Evolutionary conservation across 164 flowering plant genomes (phyloP), one percentile per base, ranked within the genome.

Genomic region (Platanus orientalis): DNA sequence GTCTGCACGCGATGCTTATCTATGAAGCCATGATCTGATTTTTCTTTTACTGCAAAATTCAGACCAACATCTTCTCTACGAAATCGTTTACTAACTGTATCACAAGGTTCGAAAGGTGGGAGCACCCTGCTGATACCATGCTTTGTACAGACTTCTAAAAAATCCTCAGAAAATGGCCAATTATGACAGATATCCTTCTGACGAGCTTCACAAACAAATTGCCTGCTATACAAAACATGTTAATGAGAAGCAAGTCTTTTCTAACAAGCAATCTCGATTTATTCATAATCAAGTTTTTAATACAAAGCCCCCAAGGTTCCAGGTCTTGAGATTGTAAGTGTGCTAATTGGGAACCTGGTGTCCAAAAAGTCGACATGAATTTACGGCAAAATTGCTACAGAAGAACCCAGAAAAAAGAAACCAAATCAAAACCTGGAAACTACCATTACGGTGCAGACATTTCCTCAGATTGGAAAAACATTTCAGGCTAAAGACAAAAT

Each of bases 81-180:
- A 27, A 59, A 62, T 23, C 27, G 34, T 45, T 53, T 45, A 34
- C 25, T 57, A 28, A 32, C 26, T 6, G 52, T 61, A 54, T 45
- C 51, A 48, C 10, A 60, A 54, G 65, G 27, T 26, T 69, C 74
- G 53, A 73, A 45, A 13, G 79, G 76, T 29, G 79, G 79, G 54
- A 76, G 73, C 54, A 76, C 69, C 44, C 63, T 61, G 17, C 20
- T 64, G 71, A 76, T 28, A 25, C 79, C 76, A 57, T 60, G 62
- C 21, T 60, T 61, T 30, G 67, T 54, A 61, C 71, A 73, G 25
- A 57, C 27, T 26, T 64, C 53, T 67, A 76, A 58, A 50, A 52
- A 64, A 29, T 70, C 60, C 50, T 69, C 67, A 25, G 63, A 52
- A 61, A 76, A 76, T 67, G 79, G 79, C 79, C 79, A 76, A 48